Evolutionary conservation across 306 rosid genomes (phyloP), one percentile per base, ranked within the genome.

Genomic region (Quercus gilva): DNA sequence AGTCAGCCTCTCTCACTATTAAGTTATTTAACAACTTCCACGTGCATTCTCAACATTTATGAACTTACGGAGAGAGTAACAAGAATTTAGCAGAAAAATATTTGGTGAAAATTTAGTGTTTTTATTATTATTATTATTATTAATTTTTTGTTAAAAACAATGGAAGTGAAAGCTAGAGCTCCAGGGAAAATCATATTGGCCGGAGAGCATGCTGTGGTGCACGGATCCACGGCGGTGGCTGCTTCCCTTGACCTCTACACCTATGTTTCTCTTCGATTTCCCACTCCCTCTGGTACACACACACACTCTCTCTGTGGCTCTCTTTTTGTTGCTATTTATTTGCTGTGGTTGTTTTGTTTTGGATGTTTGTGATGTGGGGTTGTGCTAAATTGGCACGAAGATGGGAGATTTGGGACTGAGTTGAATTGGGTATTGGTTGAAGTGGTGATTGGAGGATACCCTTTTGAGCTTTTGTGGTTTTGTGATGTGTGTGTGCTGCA

Each of bases 191-290:
- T 95, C 26, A 95, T 95, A 6, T 86, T 95, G 19, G 71, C 97
- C 35, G 99, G 98, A 5, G 99, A 95, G 78, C 99, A 95, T 58
- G 99, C 99, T 23, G 99, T 95, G 8, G 99, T 95, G 69, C 97
- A 95, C 81, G 98, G 96, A 85, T 91, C 98, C 70, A 89, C 99
- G 14, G 99, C 99, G 5, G 90, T 95, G 3, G 99, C 99, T 17
- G 85, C 99, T 60, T 90, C 98, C 78, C 88, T 95, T 55, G 89
- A 86, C 55, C 82, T 89, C 72, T 93, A 78, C 89, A 95, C 99
- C 68, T 83, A 87, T 25, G 97, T 85, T 26, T 85, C 96, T 74
- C 86, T 95, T 72, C 96, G 88, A 67, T 86, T 90, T 78, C 88
- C 96, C 69, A 84, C 86, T 83, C 88, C 92, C 79, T 84, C 92